These are phyloP conservation scores for Penicillium verhagenii DNA, from an alignment of 495 filamentous ascomycete species.

Conservation along the genomic window DNA sequence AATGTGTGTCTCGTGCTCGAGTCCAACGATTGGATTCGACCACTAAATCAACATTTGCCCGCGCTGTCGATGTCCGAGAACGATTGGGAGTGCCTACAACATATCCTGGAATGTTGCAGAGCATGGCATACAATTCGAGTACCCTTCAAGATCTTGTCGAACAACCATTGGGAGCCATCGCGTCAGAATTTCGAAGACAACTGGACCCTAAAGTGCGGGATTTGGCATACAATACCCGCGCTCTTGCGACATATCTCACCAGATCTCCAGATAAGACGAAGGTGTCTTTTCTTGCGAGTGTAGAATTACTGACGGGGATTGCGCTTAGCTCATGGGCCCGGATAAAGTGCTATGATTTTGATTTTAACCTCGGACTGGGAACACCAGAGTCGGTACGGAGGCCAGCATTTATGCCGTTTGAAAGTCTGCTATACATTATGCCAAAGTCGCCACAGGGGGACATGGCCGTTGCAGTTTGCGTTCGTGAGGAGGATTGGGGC, in stretches of 20 bases:
- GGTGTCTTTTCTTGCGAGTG: constrained; percentile 26
- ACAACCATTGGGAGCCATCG: constrained; percentile 36
- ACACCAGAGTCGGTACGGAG: constrained; percentile 48
- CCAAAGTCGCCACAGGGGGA: constrained; percentile 40
- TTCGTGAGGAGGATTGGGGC: constrained; percentile 46
- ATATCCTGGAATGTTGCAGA: constrained; percentile 48
- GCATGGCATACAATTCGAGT: constrained; percentile 37
- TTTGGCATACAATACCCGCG: constrained; percentile 35
- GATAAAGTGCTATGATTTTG: constrained; percentile 40
- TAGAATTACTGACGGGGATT: constrained; percentile 39
- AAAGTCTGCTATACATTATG: constrained; percentile 50
- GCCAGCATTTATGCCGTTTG: constrained; percentile 46
- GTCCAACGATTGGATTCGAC: constrained; percentile 32
- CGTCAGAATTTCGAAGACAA: constrained; percentile 43
- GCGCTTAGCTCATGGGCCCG: constrained; percentile 57
- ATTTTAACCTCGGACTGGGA: constrained; percentile 52
- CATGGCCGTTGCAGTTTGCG: constrained; percentile 40
- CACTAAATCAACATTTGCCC: constrained; percentile 37
- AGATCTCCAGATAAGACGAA: constrained; percentile 29
- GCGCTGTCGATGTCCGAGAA: constrained; percentile 52
- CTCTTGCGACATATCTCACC: constrained; percentile 42
- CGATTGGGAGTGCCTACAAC: constrained; percentile 39
- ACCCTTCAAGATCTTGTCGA: constrained; percentile 30
- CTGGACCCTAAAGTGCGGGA: constrained; percentile 38
- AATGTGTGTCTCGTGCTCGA: constrained; percentile 46